Percentiles rank a stretch among this genome's conserved stretches.
These are phyloP conservation scores for Salix koriyanagi DNA, from an alignment of 345 rosid species.

Conservation along the genomic window DNA sequence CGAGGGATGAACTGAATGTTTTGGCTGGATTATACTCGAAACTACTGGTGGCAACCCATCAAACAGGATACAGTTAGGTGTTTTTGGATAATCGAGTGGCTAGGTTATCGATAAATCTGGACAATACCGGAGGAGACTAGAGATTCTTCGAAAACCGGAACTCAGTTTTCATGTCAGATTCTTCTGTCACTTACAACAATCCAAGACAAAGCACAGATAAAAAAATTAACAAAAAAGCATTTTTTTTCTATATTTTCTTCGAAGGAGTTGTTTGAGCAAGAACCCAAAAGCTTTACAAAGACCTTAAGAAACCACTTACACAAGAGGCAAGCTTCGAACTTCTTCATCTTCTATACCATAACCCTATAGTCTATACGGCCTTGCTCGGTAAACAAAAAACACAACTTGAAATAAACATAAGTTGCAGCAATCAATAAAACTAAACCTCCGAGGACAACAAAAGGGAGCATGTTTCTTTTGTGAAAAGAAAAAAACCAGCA, in stretches of 20 bases:
- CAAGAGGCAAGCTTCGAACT: neutral
- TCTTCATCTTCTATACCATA: neutral
- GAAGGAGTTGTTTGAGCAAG: neutral
- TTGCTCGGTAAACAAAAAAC: neutral
- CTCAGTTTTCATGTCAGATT: neutral
- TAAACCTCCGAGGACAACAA: neutral
- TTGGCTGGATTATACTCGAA: neutral
- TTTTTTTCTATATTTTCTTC: neutral
- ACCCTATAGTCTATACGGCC: neutral
- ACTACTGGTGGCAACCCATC: neutral
- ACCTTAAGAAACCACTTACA: constrained; percentile 4
- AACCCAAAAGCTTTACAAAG: constrained; percentile 7
- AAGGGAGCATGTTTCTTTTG: neutral
- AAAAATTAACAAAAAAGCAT: neutral
- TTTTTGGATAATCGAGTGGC: neutral
- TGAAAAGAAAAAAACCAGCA: neutral
- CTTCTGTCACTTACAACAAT: neutral
- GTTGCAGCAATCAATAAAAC: neutral
- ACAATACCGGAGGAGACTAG: neutral
- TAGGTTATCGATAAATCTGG: neutral
- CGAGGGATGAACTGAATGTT: neutral
- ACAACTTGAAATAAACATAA: neutral
- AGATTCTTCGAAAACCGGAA: constrained; percentile 16
- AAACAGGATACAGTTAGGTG: neutral
- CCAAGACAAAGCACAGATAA: neutral